These are phyloP conservation scores for Vararia minispora DNA, from an alignment of 768 basidiomycete genomes.

Conservation along the genomic window DNA sequence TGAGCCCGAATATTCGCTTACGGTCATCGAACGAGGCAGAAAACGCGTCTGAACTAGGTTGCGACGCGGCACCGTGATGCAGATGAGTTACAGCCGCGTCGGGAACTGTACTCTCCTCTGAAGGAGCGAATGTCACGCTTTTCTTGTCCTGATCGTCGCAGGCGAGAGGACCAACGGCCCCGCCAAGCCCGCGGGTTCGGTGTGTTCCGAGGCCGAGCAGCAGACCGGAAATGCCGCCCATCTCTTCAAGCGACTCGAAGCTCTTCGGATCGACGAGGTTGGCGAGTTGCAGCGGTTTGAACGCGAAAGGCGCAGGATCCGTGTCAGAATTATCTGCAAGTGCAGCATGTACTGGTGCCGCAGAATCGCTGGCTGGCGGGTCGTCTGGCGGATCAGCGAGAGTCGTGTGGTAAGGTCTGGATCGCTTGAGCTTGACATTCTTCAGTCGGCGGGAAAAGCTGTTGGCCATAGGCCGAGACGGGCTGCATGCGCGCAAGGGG, in stretches of 20 bases:
- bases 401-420: no score
- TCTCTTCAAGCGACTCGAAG: constrained; percentile 44
- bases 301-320: constrained; percentile 60
- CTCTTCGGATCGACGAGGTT: constrained; percentile 83
- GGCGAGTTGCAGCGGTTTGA: constrained; percentile 64
- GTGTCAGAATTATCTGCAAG: constrained; percentile 28
- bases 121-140: constrained; percentile 19
- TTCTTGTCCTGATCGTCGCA: no score
- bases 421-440: no score
- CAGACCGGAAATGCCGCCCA: constrained; percentile 63
- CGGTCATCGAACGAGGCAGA: constrained; percentile 48
- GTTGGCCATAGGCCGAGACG: no score
- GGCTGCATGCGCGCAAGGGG: no score
- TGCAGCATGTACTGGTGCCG: constrained; percentile 16
- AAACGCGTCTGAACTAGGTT: constrained; percentile 20
- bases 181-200: constrained; percentile 30
- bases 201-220: constrained; percentile 66
- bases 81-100: no score
- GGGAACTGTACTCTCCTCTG: no score
- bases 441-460: no score
- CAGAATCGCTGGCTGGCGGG: no score
- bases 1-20: constrained; percentile 59
- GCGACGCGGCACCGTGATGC: no score
- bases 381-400: no score
- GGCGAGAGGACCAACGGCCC: no score